Evolutionary conservation across 805 yeast genomes (phyloP).

Genomic region (Candida wancherniae): DNA sequence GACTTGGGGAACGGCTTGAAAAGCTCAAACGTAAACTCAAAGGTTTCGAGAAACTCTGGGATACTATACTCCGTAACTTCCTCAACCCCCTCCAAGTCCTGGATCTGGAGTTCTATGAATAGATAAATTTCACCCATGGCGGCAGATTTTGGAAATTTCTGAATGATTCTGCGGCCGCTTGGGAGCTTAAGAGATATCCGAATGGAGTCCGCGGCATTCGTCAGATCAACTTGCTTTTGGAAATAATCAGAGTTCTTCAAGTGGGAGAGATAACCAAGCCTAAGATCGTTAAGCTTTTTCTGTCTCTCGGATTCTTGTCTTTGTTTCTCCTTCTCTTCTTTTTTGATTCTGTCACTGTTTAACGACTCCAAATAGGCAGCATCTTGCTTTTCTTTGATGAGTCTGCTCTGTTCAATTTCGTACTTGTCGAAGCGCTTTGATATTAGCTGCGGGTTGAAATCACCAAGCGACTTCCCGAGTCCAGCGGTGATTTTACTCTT

Average conservation of each 20-base stretch:
- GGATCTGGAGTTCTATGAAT: conserved; percentile 41
- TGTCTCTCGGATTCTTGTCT: conserved; percentile 8
- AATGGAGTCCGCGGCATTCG: conserved; percentile 13
- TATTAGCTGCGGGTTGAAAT: conserved; percentile 37
- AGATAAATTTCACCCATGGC: conserved; percentile 45
- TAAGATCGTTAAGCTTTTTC: conserved; percentile 6
- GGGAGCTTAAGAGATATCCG: conserved; percentile 53
- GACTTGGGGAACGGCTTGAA: conserved; percentile 41
- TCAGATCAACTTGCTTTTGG: conserved; percentile 6
- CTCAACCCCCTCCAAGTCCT: conserved; percentile 10
- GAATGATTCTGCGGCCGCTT: conserved; percentile 46
- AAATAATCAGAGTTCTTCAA: conserved; percentile 15
- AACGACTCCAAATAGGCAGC: conserved; percentile 38
- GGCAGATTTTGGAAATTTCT: conserved; percentile 37
- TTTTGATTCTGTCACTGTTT: conserved; percentile 51
- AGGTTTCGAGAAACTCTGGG: conserved; percentile 21
- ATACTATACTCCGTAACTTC: conserved; percentile 1
- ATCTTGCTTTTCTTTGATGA: conserved; percentile 39
- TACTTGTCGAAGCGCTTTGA: conserved; percentile 34
- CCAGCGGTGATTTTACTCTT: conserved; percentile 21
- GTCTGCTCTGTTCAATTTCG: conserved; percentile 36
- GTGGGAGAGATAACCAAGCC: conserved; percentile 18
- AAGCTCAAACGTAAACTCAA: conserved; percentile 32
- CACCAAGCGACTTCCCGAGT: conserved; percentile 22
- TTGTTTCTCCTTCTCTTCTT: conserved; percentile 36